phyloP scores from a whole-genome alignment of 495 filamentous ascomycete species.

The Entonaema liquescens region DNA sequence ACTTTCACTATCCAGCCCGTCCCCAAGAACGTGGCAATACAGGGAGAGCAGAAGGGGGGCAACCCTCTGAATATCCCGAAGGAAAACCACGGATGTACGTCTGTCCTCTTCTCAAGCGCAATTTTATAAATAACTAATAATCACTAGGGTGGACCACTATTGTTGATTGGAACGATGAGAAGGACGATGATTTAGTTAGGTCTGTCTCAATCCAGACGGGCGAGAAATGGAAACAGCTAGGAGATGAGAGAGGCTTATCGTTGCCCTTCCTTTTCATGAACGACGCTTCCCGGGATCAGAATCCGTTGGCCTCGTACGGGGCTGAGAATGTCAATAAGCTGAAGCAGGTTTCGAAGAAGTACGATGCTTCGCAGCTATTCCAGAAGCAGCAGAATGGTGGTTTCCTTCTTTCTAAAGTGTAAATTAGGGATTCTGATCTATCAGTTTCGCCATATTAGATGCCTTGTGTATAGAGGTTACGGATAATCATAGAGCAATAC shows the following conservation, averaged over 20 bases:
- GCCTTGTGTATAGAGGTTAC: neutral
- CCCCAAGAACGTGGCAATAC: conserved; percentile 19
- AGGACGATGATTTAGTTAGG: conserved; percentile 26
- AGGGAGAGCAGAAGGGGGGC: conserved; percentile 26
- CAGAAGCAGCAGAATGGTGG: conserved; percentile 27
- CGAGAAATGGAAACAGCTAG: conserved; percentile 17
- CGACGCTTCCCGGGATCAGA: conserved; percentile 25
- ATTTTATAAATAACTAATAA: neutral
- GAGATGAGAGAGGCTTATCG: conserved; percentile 4
- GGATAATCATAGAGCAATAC: neutral
- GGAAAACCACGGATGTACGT: conserved; percentile 25
- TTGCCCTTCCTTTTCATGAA: conserved; percentile 19
- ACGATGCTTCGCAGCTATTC: conserved; percentile 29
- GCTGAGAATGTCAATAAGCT: conserved; percentile 29
- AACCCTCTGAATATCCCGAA: conserved; percentile 29
- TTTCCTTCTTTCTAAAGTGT: conserved; percentile 26
- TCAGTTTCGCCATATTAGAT: neutral
- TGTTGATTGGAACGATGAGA: conserved; percentile 29
- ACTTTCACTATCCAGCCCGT: conserved; percentile 45
- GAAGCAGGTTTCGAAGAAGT: conserved; percentile 20
- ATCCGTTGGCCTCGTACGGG: conserved; percentile 36
- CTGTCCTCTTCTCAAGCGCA: neutral
- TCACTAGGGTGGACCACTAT: conserved; percentile 36
- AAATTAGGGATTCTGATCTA: neutral
- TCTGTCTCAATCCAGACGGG: conserved; percentile 18